phyloP scores from a whole-genome alignment of 257 asterid genomes.

The Solanum raphanifolium region DNA sequence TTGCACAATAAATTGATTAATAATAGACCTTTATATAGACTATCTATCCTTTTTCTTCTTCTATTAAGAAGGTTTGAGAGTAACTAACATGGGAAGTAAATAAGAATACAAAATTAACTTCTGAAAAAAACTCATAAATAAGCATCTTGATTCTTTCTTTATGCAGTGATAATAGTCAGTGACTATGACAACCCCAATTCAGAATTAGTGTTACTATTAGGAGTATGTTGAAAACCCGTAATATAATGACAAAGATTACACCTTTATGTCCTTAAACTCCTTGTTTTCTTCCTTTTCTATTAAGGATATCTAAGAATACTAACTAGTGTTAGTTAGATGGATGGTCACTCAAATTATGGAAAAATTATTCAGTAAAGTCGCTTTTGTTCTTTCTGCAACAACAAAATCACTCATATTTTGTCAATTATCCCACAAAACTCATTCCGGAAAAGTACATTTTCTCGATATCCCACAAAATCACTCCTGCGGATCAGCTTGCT shows the following conservation, averaged over 20 bases:
- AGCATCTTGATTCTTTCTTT: neutral
- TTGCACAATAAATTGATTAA: neutral
- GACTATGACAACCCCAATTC: neutral
- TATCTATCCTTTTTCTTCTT: neutral
- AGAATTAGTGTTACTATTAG: neutral
- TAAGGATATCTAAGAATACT: neutral
- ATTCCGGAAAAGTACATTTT: neutral
- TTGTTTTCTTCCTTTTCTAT: neutral
- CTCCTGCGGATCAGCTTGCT: neutral
- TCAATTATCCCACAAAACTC: neutral
- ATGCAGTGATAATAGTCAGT: neutral
- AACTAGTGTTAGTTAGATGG: neutral
- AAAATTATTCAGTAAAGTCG: neutral
- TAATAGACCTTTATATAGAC: neutral
- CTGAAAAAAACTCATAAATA: neutral
- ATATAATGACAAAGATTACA: neutral
- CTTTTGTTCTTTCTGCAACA: neutral
- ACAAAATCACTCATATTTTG: neutral
- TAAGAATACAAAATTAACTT: neutral
- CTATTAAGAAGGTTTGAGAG: neutral
- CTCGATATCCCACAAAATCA: neutral
- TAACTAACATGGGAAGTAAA: neutral
- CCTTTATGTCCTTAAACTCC: neutral
- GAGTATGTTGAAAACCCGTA: neutral
- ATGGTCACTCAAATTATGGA: neutral